Conservation (phyloP, 2,329 filamentous ascomycete species). For the Aspergillus unguis region DNA sequence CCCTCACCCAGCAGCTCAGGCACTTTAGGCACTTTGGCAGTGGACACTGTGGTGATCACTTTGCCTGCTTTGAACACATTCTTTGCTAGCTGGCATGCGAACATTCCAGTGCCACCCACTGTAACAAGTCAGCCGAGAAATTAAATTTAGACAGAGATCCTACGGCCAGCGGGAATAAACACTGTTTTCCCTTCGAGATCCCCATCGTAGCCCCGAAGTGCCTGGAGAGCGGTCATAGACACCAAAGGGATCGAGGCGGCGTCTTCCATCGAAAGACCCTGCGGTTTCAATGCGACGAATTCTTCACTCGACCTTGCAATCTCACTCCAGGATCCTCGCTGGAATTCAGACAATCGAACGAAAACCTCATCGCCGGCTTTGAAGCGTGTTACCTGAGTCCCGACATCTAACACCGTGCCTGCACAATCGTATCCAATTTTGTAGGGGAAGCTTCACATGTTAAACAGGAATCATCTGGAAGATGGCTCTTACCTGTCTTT, state of each 20-base stretch:
- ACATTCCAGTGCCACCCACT: slow-evolving; percentile 49
- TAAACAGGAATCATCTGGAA: not conserved
- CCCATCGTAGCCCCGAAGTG: slow-evolving; percentile 43
- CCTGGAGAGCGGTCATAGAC: slow-evolving; percentile 46
- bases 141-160: slow-evolving; percentile 5
- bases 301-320: slow-evolving; percentile 33
- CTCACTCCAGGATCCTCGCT: slow-evolving; percentile 38
- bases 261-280: slow-evolving; percentile 40
- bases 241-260: slow-evolving; percentile 44
- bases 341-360: slow-evolving; percentile 29
- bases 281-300: slow-evolving; percentile 41
- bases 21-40: slow-evolving; percentile 49
- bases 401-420: slow-evolving; percentile 39
- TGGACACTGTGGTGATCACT: slow-evolving; percentile 54
- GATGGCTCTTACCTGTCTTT: slow-evolving; percentile 28
- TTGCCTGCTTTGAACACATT: slow-evolving; percentile 48
- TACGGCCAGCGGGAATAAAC: slow-evolving; percentile 49
- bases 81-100: slow-evolving; percentile 51
- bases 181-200: slow-evolving; percentile 52
- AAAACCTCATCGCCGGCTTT: slow-evolving; percentile 43
- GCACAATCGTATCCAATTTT: slow-evolving; percentile 45
- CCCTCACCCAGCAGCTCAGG: slow-evolving; percentile 42
- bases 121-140: not conserved
- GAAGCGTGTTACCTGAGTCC: slow-evolving; percentile 31
- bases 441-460: slow-evolving; percentile 37